Base-by-base conservation (phyloP, 805 yeast species). In the Starmerella bacillaris region DNA sequence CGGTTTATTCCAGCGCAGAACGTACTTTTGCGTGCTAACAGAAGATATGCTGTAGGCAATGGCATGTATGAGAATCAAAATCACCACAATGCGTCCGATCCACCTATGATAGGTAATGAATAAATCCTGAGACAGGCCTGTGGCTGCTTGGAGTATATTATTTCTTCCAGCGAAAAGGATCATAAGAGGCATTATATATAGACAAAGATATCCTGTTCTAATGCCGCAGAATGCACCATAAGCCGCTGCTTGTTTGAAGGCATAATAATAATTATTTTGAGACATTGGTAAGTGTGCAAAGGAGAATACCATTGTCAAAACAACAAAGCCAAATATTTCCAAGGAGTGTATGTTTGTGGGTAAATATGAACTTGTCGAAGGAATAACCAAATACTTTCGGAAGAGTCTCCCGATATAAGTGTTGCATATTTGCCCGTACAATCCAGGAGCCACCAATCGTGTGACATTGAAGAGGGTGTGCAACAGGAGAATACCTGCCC, bases 141-240 rank as follows among this genome's bases (percentile, higher is more conserved):
- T 65, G 8, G 74, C 35, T 50, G 58, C 60, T 43, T 67, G 64
- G 49, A 78, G 58, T 26, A 78, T 67, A 49, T 75, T 78, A 52
- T 78, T 78, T 49, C 86, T 60, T 19, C 78, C 76, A 11, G 80
- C 79, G 53, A 78, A 53, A 21, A 53, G 21, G 16, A 49, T 35
- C 27, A 53, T 32, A 14, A 51, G 28, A 1, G 58, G 58, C 18
- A 47, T 4, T 19, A 50, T 42, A 16, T 43, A 43, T 15, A 46
- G 21, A 8, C 31, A 17, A n/a, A 45, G 18, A 5, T 27, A 39
- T 7, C 44, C 45, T 3, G 46, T 22, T 4, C 49, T 37, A 27
- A 26, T 24, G 6, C 48, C 46, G n/a, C 37, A 16, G 18, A 2
- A 17, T 5, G 27, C 12, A 17, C 37, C 31, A 22, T 30, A 38